These are phyloP conservation scores for Xylaria sp. DNA, from an alignment of 2,329 filamentous ascomycete species.

Conservation along the genomic window DNA sequence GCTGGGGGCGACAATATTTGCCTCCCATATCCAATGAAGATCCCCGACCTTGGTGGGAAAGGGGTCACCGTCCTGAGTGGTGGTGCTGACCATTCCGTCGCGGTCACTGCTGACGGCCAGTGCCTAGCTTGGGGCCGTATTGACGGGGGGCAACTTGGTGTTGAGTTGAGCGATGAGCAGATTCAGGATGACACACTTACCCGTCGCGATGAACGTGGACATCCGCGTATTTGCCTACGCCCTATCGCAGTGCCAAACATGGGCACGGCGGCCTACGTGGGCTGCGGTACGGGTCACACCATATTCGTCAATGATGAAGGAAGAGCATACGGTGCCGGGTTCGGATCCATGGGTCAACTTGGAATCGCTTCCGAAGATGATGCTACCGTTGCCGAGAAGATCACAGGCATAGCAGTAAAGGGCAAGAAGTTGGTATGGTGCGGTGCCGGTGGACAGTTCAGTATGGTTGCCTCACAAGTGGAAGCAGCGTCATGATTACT, in stretches of 20 bases:
- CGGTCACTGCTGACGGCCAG: background rate
- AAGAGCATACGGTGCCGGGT: background rate
- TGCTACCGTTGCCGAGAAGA: background rate
- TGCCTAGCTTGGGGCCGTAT: slow-evolving; percentile 52
- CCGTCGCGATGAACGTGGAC: slow-evolving; percentile 65
- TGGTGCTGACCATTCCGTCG: slow-evolving; percentile 70
- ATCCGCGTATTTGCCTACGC: slow-evolving; percentile 69
- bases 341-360: background rate
- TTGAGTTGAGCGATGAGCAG: slow-evolving; percentile 60
- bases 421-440: background rate
- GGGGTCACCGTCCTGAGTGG: slow-evolving; percentile 66
- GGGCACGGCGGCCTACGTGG: slow-evolving; percentile 58
- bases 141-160: slow-evolving; percentile 55
- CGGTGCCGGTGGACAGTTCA: too few relatives aligned
- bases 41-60: slow-evolving; percentile 63
- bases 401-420: background rate
- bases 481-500: too few relatives aligned
- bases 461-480: too few relatives aligned
- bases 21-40: slow-evolving; percentile 67
- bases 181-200: slow-evolving; percentile 60
- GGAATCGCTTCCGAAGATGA: background rate
- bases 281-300: slow-evolving; percentile 70
- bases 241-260: slow-evolving; percentile 67
- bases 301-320: background rate
- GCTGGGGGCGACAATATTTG: slow-evolving; percentile 69